Conservation (phyloP, 1,139 yeast species). For the Scheffersomyces titani region DNA sequence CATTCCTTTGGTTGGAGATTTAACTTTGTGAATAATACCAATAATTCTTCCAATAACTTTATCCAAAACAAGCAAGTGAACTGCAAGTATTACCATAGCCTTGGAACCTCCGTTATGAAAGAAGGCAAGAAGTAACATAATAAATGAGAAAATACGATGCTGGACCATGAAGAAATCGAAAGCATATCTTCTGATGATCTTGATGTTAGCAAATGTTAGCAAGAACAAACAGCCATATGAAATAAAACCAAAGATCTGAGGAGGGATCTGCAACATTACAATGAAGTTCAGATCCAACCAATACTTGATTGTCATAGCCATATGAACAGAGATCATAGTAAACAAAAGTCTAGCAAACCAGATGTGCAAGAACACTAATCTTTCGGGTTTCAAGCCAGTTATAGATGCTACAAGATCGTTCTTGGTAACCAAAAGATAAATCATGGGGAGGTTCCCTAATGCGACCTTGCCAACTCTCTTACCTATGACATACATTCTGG, state of each 20-base stretch:
- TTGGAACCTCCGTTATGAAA: constrained; percentile 42
- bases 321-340: constrained; percentile 38
- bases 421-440: constrained; percentile 38
- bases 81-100: constrained; percentile 40
- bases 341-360: constrained; percentile 49
- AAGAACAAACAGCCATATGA: constrained; percentile 40
- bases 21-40: constrained; percentile 31
- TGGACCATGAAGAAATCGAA: constrained; percentile 47
- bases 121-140: constrained; percentile 45
- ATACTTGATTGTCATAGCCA: constrained; percentile 32
- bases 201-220: constrained; percentile 39
- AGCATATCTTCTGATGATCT: constrained; percentile 38
- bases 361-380: constrained; percentile 39
- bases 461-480: constrained; percentile 47
- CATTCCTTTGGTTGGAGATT: constrained; percentile 41
- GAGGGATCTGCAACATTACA: constrained; percentile 48
- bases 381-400: constrained; percentile 46
- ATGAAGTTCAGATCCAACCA: constrained; percentile 43
- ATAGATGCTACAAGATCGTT: constrained; percentile 41
- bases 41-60: constrained; percentile 35
- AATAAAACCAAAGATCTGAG: constrained; percentile 53
- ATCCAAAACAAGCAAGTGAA: constrained; percentile 49
- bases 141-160: constrained; percentile 43
- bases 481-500: constrained; percentile 39
- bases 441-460: constrained; percentile 42